Base-by-base conservation (phyloP, 441 rosid genomes). In the Sinapis alba region DNA sequence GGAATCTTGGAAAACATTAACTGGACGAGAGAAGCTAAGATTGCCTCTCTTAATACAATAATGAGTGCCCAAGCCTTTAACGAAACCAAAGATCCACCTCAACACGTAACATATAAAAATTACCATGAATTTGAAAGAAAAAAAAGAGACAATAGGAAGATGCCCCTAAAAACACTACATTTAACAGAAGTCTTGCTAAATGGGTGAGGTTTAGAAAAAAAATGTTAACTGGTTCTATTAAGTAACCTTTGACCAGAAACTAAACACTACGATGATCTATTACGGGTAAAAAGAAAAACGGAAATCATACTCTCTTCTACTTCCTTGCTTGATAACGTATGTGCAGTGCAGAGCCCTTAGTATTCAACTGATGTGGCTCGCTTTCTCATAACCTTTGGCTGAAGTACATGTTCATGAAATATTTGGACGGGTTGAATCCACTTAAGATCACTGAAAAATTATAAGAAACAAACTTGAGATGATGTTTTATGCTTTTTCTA, bases 361-460 rank as follows among this genome's bases (percentile, higher is more conserved):
- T 56, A 50, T 65, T 71, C 51, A 57, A 50, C 36, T 71, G 68
- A 65, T 58, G 20, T 23, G 60, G 72, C 45, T 26, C 56, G 84
- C 83, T 57, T 76, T 84, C 30, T 60, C 15, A 91, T 75, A 86
- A 80, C 85, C 88, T 79, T 71, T 86, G 94, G 81, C 97, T 89
- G 72, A 96, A 93, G 84, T 93, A 90, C 77, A 90, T 71, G 80
- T 90, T 93, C 99, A 96, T 87, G 76, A 93, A 85, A 73, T 96
- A 93, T 93, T 97, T 91, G 38, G 98, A 91, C 4, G 99, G 99
- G 84, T 90, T 96, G 88, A 93, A 90, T 79, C 99, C 98, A 53
- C 93, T 85, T 79, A 96, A 84, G 73, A 91, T 90, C 83, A 93
- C 99, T 96, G 97, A 83, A 85, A 69, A 62, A 56, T 12, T 30